Conservation (phyloP, 2,329 filamentous ascomycete genomes). For the Clarireedia hainanense region DNA sequence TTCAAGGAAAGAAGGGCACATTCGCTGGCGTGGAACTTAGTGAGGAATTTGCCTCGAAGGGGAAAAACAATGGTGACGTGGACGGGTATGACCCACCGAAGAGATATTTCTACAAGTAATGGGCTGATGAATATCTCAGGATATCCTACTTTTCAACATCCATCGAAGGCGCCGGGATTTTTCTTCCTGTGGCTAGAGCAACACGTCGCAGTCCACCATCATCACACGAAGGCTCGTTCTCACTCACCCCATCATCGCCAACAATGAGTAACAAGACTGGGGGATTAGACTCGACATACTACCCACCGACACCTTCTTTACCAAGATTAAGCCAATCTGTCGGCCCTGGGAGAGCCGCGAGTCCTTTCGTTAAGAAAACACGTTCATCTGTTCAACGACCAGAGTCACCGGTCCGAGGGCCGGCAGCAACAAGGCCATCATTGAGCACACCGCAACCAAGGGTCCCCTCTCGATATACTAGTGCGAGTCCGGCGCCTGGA, state of each 20-base stretch:
- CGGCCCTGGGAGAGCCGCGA: constrained; percentile 60
- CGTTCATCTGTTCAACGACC: constrained; percentile 65
- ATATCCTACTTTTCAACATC: constrained; percentile 75
- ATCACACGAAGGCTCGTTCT: constrained; percentile 44
- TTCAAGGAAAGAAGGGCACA: constrained; percentile 80
- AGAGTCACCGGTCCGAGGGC: constrained; percentile 72
- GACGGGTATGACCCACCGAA: constrained; percentile 61
- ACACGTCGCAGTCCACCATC: constrained; percentile 55
- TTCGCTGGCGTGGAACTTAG: constrained; percentile 91
- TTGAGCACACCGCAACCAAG: constrained; percentile 45
- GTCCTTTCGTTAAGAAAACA: constrained; percentile 62
- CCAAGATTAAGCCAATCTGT: constrained; percentile 85
- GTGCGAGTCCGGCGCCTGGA: constrained; percentile 53
- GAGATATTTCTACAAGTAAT: constrained; percentile 9
- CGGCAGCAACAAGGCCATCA: constrained; percentile 51
- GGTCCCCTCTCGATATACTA: constrained; percentile 51
- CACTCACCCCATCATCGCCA: constrained; percentile 63
- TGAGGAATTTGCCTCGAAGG: constrained; percentile 68
- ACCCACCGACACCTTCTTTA: constrained; percentile 56
- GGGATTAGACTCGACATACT: constrained; percentile 40
- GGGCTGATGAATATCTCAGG: constrained; percentile 33
- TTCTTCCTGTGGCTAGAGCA: constrained; percentile 79
- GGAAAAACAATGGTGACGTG: constrained; percentile 95
- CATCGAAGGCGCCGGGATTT: constrained; percentile 79
- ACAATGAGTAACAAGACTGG: constrained; percentile 42